Evolutionary conservation across 2,329 filamentous ascomycete genomes (phyloP).

Genomic region (Penicillium sp.): DNA sequence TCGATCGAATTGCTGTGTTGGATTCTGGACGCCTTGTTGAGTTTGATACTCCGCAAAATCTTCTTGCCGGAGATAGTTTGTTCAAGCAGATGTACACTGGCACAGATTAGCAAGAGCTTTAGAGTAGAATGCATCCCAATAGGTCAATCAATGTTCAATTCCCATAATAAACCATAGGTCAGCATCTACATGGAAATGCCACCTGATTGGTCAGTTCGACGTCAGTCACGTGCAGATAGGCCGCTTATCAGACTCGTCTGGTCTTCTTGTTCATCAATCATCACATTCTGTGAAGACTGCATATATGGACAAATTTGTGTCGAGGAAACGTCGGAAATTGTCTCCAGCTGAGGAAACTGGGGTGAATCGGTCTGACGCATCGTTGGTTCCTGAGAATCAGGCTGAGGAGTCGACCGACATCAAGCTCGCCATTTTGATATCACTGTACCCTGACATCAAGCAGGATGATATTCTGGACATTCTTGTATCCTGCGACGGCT

Average conservation of each 20-base stretch:
- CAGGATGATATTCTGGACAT: conserved; percentile 70
- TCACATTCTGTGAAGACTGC: background rate
- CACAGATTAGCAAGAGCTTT: background rate
- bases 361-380: background rate
- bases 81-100: background rate
- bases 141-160: background rate
- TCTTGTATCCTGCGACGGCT: conserved; percentile 71
- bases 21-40: conserved; percentile 9
- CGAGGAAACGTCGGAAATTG: conserved; percentile 32
- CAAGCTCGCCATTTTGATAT: conserved; percentile 78
- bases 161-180: background rate
- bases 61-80: conserved; percentile 3
- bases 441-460: conserved; percentile 61
- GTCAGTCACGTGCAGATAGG: conserved; percentile 29
- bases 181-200: background rate
- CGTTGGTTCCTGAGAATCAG: conserved; percentile 8
- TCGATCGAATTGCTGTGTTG: conserved; percentile 13
- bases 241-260: conserved; percentile 8
- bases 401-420: conserved; percentile 79
- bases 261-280: background rate
- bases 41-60: conserved; percentile 18
- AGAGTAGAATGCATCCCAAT: background rate
- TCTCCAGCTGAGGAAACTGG: conserved; percentile 5
- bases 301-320: conserved; percentile 41
- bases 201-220: conserved; percentile 28